Conservation (phyloP, 2,329 filamentous ascomycete genomes). For the Trichoderma sp. region DNA sequence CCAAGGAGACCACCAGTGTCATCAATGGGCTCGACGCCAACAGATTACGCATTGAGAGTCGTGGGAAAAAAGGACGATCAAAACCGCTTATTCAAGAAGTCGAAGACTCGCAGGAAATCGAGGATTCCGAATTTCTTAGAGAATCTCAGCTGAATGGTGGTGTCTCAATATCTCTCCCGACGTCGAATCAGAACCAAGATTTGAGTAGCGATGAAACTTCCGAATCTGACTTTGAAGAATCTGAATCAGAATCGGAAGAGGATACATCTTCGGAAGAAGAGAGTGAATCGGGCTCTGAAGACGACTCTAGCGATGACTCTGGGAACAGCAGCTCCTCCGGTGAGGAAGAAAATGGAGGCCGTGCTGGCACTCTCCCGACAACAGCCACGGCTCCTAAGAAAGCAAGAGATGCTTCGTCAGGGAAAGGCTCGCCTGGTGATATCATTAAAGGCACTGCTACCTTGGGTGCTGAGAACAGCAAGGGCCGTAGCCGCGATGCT, state of each 20-base stretch:
- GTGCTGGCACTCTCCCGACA: background rate
- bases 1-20: background rate
- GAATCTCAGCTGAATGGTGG: background rate
- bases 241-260: constrained; percentile 8
- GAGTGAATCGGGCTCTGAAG: constrained; percentile 18
- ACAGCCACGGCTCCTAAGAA: background rate
- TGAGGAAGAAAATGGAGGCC: background rate
- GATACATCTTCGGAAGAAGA: background rate
- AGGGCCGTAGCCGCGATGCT: background rate
- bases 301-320: constrained; percentile 29
- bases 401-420: constrained; percentile 1
- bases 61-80: constrained; percentile 14
- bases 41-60: background rate
- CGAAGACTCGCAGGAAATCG: constrained; percentile 13
- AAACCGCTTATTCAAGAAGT: constrained; percentile 38
- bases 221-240: background rate
- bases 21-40: background rate
- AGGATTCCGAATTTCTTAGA: background rate
- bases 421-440: constrained; percentile 22
- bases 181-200: background rate
- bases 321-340: constrained; percentile 3
- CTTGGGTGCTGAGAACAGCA: constrained; percentile 17
- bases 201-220: background rate
- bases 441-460: constrained; percentile 15
- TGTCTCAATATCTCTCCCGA: background rate